phyloP scores from a whole-genome alignment of 2,329 filamentous ascomycete genomes.

The Septoria linicola region DNA sequence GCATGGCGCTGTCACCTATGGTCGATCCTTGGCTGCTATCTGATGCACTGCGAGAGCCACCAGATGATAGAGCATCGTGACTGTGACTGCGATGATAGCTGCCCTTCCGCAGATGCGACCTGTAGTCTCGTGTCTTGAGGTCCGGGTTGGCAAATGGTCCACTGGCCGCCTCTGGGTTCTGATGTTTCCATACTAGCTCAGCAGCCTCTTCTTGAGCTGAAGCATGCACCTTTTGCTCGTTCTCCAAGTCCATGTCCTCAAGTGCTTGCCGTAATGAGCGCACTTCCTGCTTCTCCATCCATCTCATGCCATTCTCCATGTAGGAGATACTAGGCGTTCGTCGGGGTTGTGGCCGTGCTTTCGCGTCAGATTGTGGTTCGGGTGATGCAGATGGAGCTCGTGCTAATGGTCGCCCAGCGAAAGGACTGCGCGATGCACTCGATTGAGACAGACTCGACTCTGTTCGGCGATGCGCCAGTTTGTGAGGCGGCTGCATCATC shows the following conservation, averaged over 20 bases:
- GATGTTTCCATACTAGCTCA: slow-evolving; percentile 75
- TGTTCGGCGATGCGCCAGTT: slow-evolving; percentile 30
- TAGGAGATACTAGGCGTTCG: slow-evolving; percentile 64
- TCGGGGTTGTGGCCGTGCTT: slow-evolving; percentile 39
- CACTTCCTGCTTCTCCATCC: slow-evolving; percentile 79
- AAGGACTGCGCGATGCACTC: slow-evolving; percentile 26
- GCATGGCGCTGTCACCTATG: slow-evolving; percentile 13
- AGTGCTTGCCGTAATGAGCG: slow-evolving; percentile 68
- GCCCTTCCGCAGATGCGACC: slow-evolving; percentile 66
- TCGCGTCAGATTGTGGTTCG: slow-evolving; percentile 45
- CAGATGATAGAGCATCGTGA: slow-evolving; percentile 24
- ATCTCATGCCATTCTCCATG: slow-evolving; percentile 70
- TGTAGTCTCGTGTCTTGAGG: slow-evolving; percentile 52
- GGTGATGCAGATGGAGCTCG: slow-evolving; percentile 29
- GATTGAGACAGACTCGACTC: slow-evolving; percentile 20
- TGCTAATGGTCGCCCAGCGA: slow-evolving; percentile 36
- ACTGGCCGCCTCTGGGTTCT: slow-evolving; percentile 64
- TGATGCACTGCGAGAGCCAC: slow-evolving; percentile 21
- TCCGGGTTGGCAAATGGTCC: slow-evolving; percentile 40
- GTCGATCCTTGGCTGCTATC: slow-evolving; percentile 22
- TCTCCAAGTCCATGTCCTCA: slow-evolving; percentile 68
- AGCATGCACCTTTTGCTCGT: slow-evolving; percentile 63
- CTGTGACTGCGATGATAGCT: slow-evolving; percentile 63
- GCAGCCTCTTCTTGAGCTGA: slow-evolving; percentile 75
- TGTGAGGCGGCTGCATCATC: slow-evolving; percentile 25